These are phyloP conservation scores for Uncinocarpus reesii DNA, from an alignment of 2,329 filamentous ascomycete genomes.

Conservation along the genomic window DNA sequence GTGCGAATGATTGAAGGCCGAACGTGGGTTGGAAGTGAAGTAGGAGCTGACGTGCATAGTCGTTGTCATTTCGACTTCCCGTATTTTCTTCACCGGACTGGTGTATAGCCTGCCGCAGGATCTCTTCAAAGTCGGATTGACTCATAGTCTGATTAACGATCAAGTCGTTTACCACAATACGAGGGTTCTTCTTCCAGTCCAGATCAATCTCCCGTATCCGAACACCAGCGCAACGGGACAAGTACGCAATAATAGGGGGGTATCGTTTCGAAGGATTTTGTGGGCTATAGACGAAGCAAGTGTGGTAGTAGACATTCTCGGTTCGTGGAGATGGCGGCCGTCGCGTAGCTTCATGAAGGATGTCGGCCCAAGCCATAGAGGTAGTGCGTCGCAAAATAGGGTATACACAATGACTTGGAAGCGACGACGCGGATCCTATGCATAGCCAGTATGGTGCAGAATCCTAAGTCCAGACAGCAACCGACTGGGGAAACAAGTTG, in stretches of 20 bases:
- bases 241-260: constrained; percentile 2
- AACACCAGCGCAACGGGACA: neutral
- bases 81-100: too few relatives aligned
- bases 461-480: too few relatives aligned
- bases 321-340: neutral
- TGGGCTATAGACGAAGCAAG: constrained; percentile 3
- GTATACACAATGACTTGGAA: too few relatives aligned
- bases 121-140: neutral
- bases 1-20: neutral
- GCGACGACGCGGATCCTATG: too few relatives aligned
- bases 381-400: too few relatives aligned
- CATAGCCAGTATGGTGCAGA: too few relatives aligned
- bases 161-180: constrained; percentile 1
- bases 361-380: neutral
- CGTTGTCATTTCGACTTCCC: too few relatives aligned
- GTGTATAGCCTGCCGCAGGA: neutral
- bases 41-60: too few relatives aligned
- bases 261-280: neutral
- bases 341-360: constrained; percentile 2
- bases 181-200: constrained; percentile 2
- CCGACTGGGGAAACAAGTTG: too few relatives aligned
- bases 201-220: neutral
- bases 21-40: too few relatives aligned
- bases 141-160: neutral
- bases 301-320: neutral